phyloP scores from a whole-genome alignment of 306 rosid species.

The Canavalia ensiformis region DNA sequence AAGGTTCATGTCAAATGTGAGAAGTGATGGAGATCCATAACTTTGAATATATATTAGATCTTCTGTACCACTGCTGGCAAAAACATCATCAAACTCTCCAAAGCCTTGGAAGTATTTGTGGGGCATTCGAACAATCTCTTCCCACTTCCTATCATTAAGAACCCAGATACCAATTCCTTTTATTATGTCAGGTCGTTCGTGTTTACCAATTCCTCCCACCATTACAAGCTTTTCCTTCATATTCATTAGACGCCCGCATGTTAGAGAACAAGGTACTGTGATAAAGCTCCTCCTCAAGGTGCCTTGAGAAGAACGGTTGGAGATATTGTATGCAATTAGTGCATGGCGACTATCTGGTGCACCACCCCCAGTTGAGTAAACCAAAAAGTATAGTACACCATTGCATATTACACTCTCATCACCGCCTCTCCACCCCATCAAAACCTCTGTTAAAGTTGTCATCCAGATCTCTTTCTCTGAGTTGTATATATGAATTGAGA shows the following conservation, averaged over 20 bases:
- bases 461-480: conserved; percentile 72
- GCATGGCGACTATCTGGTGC: conserved; percentile 75
- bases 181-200: conserved; percentile 80
- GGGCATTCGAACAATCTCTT: conserved; percentile 86
- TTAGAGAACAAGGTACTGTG: conserved; percentile 82
- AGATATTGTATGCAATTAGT: conserved; percentile 68
- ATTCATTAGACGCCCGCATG: conserved; percentile 96
- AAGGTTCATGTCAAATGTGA: conserved; percentile 71
- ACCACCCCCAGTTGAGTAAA: conserved; percentile 79
- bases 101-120: conserved; percentile 95
- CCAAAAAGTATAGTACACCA: conserved; percentile 80
- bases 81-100: conserved; percentile 96
- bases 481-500: conserved; percentile 76
- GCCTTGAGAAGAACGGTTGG: conserved; percentile 56
- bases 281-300: conserved; percentile 72
- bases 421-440: conserved; percentile 96
- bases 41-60: conserved; percentile 89
- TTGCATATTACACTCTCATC: conserved; percentile 90
- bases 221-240: conserved; percentile 90
- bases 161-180: conserved; percentile 98
- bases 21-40: conserved; percentile 93
- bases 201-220: conserved; percentile 98
- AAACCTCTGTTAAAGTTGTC: conserved; percentile 72
- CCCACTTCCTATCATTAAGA: conserved; percentile 79
- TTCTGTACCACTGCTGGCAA: conserved; percentile 87